A percentile compares a stretch with the other conserved stretches of the same genome.
Conservation (phyloP, 2,329 filamentous ascomycete genomes). For the Apiospora sp. region DNA sequence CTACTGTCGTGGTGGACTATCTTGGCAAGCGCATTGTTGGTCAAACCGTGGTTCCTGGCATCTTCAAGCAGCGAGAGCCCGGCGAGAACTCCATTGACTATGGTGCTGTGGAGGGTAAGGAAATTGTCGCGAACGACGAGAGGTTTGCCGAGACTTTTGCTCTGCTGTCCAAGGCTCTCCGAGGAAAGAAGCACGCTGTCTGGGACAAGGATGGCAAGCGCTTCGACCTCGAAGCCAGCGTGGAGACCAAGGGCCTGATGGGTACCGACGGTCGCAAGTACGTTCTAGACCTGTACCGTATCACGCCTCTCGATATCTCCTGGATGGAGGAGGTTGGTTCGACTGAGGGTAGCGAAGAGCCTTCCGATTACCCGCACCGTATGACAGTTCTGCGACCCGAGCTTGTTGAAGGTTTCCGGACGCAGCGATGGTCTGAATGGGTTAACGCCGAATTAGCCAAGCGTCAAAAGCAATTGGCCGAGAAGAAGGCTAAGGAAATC, state of each 20-base stretch:
- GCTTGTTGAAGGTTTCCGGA: conserved; percentile 85
- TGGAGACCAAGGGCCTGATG: conserved; percentile 97
- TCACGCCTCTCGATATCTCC: conserved; percentile 87
- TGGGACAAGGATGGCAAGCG: conserved; percentile 96
- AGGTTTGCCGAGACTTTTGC: conserved; percentile 85
- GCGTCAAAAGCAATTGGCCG: conserved; percentile 38
- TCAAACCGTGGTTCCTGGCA: conserved; percentile 97
- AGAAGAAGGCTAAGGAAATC: conserved; percentile 45
- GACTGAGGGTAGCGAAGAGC: conserved; percentile 51
- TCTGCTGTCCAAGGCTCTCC: conserved; percentile 88
- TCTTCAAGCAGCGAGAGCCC: conserved; percentile 97
- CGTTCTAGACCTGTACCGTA: conserved; percentile 93
- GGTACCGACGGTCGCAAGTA: conserved; percentile 97
- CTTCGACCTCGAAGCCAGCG: conserved; percentile 91
- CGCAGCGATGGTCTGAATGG: conserved; percentile 88
- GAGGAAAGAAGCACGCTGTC: conserved; percentile 92
- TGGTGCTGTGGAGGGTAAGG: conserved; percentile 96
- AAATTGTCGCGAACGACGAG: conserved; percentile 90
- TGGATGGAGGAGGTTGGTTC: conserved; percentile 83
- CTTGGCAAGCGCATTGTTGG: conserved; percentile 96
- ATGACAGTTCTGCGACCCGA: conserved; percentile 96
- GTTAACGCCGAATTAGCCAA: conserved; percentile 79
- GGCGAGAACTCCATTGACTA: conserved; percentile 99
- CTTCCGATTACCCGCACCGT: conserved; percentile 81
- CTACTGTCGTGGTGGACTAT: conserved; percentile 96